Base-by-base conservation (phyloP, 73 alveolate species). In the Tetrahymena malaccensis region DNA sequence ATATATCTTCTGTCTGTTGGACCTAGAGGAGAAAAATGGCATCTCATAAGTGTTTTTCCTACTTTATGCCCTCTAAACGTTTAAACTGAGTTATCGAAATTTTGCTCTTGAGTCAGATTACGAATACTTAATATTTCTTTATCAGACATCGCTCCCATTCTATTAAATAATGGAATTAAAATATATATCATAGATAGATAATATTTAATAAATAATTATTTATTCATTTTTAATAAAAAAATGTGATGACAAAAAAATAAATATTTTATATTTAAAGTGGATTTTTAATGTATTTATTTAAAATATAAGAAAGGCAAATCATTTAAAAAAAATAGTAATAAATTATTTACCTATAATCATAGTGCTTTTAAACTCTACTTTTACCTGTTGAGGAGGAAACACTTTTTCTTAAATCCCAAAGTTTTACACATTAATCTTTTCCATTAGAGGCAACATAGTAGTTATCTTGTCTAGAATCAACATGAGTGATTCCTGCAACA, bases 371-470 rank as follows among this genome's bases (percentile, higher is more conserved):
- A 9, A 27, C 40, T 70, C 89, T 70, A 27, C 8, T n/a, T 70
- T 70, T 70, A 19, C 89, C 89, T 8, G 37, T 2, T 25, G 89
- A 70, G 31, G 94, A 83, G n/a, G 96, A 25, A 8, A 93, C 96
- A 97, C 96, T 96, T 43, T 94, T 97, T 84, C 99, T 96, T 31
- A 98, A 44, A 94, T 98, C 99, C 98, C 99, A 98, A 6, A 96
- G 94, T 50, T 98, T 98, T 15, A 95, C 89, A 27, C 94, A 93
- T 85, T 97, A 95, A 93, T 98, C 99, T 93, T 98, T 98, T 16
- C 98, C 97, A 94, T 98, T 98, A 27, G 98, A 97, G 58, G 98
- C 97, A 50, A 98, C 85, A 84, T 96, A 93, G 31, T 96, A 35
- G 8, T 98, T 98, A 93, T 98, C 98, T 25, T 97, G 96, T 85